phyloP scores from a whole-genome alignment of 1,284 basidiomycete species.

The Taiwanofungus camphoratus region DNA sequence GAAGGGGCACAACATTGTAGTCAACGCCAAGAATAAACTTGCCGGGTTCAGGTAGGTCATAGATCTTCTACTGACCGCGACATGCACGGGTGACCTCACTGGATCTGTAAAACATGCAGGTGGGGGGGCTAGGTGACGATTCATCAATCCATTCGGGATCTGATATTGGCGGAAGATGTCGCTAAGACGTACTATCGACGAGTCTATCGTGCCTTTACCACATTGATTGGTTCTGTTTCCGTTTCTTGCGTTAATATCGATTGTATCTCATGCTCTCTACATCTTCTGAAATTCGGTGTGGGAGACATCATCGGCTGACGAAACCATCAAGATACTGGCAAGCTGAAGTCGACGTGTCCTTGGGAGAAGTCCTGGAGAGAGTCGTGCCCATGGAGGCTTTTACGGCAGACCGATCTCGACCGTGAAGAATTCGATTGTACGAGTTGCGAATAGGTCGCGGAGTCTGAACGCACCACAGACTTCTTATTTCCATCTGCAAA shows the following conservation, averaged over 20 bases:
- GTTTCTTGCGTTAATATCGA: constrained; percentile 9
- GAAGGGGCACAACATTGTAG: constrained; percentile 11
- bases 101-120: constrained; percentile 11
- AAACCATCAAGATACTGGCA: constrained; percentile 4
- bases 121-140: constrained; percentile 19
- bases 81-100: constrained; percentile 14
- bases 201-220: constrained; percentile 11
- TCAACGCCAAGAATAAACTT: constrained; percentile 21
- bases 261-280: constrained; percentile 8
- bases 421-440: constrained; percentile 7
- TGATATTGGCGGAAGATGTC: constrained; percentile 6
- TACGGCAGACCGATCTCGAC: constrained; percentile 15
- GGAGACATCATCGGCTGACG: constrained; percentile 3
- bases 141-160: constrained; percentile 9
- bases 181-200: constrained; percentile 4
- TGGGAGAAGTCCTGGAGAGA: constrained; percentile 1
- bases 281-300: constrained; percentile 8
- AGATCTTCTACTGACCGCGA: constrained; percentile 8
- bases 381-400: constrained; percentile 9
- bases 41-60: constrained; percentile 27
- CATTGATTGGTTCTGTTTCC: constrained; percentile 8
- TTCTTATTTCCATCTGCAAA: constrained; percentile 7
- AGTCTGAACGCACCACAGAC: constrained; percentile 7
- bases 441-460: constrained; percentile 10
- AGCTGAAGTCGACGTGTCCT: constrained; percentile 5